Percentiles rank a stretch among this genome's conserved stretches.
Conservation (phyloP, 176 grass and related monocot species). For the Poa pratensis region DNA sequence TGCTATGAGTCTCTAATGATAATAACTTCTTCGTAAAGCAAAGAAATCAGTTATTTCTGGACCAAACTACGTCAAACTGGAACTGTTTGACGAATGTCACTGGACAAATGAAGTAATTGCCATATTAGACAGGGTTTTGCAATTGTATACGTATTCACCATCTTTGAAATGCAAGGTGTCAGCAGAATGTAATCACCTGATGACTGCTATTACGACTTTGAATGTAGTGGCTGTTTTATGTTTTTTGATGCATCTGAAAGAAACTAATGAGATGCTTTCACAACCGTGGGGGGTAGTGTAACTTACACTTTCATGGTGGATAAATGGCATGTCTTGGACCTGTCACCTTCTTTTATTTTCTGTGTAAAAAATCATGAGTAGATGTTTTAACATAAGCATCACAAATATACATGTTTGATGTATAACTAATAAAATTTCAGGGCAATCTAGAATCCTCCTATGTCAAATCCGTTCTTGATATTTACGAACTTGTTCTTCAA, state of each 20-base stretch:
- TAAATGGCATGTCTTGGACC: conserved; percentile 36
- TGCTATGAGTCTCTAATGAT: conserved; percentile 4
- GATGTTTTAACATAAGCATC: conserved; percentile 4
- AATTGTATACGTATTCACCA: not conserved
- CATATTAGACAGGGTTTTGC: not conserved
- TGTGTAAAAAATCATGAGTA: conserved; percentile 8
- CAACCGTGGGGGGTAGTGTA: not conserved
- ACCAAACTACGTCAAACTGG: not conserved
- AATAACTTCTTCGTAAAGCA: conserved; percentile 22
- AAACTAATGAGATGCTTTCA: conserved; percentile 10
- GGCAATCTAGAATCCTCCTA: conserved; percentile 87
- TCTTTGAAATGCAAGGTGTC: not conserved
- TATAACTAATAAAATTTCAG: conserved; percentile 47
- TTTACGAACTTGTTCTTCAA: conserved; percentile 97
- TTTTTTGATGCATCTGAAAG: conserved; percentile 27
- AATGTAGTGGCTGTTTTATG: conserved; percentile 7
- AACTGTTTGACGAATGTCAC: not conserved
- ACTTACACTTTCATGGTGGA: conserved; percentile 16
- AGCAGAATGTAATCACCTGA: conserved; percentile 27
- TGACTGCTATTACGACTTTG: conserved; percentile 24
- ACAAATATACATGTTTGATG: conserved; percentile 35
- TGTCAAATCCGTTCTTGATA: conserved; percentile 90
- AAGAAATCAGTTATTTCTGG: conserved; percentile 16
- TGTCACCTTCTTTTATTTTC: conserved; percentile 5
- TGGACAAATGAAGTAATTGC: not conserved